These are phyloP conservation scores for Neobulgaria alba DNA, from an alignment of 2,329 filamentous ascomycete species.

Conservation along the genomic window DNA sequence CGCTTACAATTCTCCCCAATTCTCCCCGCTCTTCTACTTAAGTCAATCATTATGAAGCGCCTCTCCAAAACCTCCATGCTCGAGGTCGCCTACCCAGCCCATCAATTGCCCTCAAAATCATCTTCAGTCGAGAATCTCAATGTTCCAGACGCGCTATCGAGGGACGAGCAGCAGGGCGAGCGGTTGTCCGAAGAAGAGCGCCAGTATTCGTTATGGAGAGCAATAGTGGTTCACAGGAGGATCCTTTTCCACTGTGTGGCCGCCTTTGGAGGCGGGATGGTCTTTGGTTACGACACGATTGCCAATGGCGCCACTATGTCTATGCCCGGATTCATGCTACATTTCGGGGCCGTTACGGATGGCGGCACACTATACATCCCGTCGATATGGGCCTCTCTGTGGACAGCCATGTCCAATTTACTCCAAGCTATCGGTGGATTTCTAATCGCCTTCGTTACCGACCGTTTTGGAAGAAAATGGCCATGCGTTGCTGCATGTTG, in stretches of 20 bases:
- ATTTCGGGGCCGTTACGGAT: constrained; percentile 16
- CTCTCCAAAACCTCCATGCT: too few relatives aligned
- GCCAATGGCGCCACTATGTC: constrained; percentile 15
- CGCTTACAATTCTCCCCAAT: too few relatives aligned
- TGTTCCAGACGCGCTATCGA: background rate
- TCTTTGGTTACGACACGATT: constrained; percentile 15
- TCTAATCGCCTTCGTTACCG: constrained; percentile 10
- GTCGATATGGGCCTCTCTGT: constrained; percentile 16
- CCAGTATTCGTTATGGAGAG: constrained; percentile 8
- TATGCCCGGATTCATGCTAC: constrained; percentile 14
- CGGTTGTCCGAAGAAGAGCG: constrained; percentile 6
- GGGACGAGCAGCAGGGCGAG: constrained; percentile 7
- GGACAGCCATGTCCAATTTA: constrained; percentile 15
- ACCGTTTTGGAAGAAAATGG: constrained; percentile 13
- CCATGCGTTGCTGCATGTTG: constrained; percentile 9
- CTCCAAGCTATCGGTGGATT: constrained; percentile 13
- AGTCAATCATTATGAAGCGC: too few relatives aligned
- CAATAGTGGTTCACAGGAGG: constrained; percentile 5
- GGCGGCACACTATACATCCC: constrained; percentile 14
- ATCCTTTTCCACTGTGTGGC: constrained; percentile 6
- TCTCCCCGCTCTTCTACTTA: too few relatives aligned
- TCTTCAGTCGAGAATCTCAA: constrained; percentile 2
- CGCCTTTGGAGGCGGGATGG: constrained; percentile 6
- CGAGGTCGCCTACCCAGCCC: background rate
- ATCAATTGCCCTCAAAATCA: background rate